These are phyloP conservation scores for Zasmidium citrigriseum DNA, from an alignment of 2,329 filamentous ascomycete genomes.

Conservation along the genomic window DNA sequence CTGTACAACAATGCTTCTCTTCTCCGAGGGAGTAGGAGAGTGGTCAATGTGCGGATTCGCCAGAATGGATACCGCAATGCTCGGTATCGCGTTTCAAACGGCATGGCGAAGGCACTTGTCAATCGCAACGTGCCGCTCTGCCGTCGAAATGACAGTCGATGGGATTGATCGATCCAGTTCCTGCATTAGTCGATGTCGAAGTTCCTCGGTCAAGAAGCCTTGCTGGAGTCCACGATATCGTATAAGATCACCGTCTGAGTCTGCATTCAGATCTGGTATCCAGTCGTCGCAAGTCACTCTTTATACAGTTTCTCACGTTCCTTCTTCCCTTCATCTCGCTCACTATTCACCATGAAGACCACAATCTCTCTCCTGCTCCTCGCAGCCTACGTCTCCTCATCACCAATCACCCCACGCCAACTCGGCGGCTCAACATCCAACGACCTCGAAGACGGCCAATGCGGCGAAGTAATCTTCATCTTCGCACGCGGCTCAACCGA, in stretches of 20 bases:
- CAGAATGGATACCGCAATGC: neutral
- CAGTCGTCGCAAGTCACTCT: neutral
- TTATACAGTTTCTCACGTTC: neutral
- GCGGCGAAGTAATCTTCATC: constrained; percentile 54
- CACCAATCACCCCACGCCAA: constrained; percentile 12
- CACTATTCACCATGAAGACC: constrained; percentile 11
- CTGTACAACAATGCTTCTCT: neutral
- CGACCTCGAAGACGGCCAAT: constrained; percentile 34
- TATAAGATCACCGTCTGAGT: too few species aligned
- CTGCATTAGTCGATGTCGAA: neutral
- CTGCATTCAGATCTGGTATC: too few species aligned
- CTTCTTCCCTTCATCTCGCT: too few species aligned
- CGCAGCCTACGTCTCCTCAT: constrained; percentile 9
- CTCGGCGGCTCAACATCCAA: constrained; percentile 16
- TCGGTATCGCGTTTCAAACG: neutral
- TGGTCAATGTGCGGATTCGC: neutral
- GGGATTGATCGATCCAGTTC: neutral
- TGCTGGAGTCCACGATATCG: too few species aligned
- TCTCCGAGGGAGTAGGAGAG: neutral
- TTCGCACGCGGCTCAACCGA: constrained; percentile 61
- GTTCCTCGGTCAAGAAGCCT: neutral
- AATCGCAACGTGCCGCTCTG: too few species aligned
- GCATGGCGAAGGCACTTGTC: neutral
- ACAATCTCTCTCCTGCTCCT: constrained; percentile 14
- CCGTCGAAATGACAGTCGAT: too few species aligned